Conservation (phyloP, 306 rosid species). For the Alnus rubra region DNA sequence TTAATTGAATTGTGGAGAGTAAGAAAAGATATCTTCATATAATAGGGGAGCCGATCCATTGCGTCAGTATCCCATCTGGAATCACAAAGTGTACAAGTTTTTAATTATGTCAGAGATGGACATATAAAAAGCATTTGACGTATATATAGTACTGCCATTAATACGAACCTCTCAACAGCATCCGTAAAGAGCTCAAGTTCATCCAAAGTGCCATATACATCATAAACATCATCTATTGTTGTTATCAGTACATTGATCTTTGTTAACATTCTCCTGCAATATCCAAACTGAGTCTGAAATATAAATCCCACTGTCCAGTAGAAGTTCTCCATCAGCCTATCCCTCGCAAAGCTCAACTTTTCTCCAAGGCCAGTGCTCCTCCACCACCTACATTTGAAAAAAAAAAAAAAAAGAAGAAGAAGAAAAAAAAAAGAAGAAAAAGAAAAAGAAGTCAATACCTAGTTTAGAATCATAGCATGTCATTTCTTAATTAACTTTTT, state of each 20-base stretch:
- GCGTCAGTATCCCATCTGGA: neutral
- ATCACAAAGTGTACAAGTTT: neutral
- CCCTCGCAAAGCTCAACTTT: constrained; percentile 25
- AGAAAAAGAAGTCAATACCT: neutral
- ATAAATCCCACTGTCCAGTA: constrained; percentile 8
- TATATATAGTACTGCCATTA: neutral
- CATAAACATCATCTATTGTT: constrained; percentile 7
- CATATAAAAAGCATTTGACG: neutral
- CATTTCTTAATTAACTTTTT: neutral
- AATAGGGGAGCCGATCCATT: neutral
- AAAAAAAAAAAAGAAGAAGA: neutral
- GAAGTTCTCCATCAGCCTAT: constrained; percentile 18
- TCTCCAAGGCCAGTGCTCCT: neutral
- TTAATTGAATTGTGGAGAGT: neutral
- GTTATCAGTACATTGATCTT: neutral
- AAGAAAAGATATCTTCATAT: neutral
- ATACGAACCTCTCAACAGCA: constrained; percentile 6
- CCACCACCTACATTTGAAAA: constrained; percentile 13
- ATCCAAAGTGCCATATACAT: constrained; percentile 2
- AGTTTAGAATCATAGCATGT: neutral
- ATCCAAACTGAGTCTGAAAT: constrained; percentile 7
- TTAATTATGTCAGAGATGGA: too few species aligned
- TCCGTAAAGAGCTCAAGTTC: neutral
- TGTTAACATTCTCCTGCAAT: neutral
- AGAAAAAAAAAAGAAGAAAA: neutral